phyloP scores from a whole-genome alignment of 441 rosid species.

The Gossypium gossypioides region DNA sequence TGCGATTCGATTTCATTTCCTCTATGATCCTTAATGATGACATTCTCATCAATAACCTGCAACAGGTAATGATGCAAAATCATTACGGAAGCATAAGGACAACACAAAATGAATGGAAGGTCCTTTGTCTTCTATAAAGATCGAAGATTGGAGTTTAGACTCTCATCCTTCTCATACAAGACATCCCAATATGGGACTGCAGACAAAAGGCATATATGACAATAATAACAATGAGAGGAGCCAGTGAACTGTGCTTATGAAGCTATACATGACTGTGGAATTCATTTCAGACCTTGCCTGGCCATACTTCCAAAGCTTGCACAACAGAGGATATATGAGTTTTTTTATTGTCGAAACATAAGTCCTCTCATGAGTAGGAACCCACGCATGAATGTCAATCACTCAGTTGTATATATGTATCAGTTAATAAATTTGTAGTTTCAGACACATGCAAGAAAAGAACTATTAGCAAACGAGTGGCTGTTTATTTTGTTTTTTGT shows the following conservation, averaged over 20 bases:
- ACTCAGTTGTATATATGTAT: not conserved
- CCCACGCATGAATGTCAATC: not conserved
- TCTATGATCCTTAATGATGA: slow-evolving; percentile 30
- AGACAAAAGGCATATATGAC: not conserved
- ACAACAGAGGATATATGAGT: not conserved
- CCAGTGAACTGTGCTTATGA: not conserved
- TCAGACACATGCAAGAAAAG: not conserved
- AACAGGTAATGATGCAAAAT: slow-evolving; percentile 11
- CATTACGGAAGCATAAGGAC: not conserved
- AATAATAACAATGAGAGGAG: not conserved
- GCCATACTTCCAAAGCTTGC: not conserved
- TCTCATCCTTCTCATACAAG: not conserved
- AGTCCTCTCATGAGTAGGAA: not conserved
- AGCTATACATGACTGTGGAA: not conserved
- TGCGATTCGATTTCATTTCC: slow-evolving; percentile 39
- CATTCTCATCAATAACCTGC: slow-evolving; percentile 34
- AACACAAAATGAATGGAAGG: not conserved
- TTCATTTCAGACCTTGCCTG: not conserved
- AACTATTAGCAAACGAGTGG: not conserved
- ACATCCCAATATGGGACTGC: not conserved
- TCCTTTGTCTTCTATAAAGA: not conserved
- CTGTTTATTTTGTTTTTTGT: not conserved
- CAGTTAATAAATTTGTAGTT: not conserved
- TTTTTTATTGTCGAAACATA: not conserved
- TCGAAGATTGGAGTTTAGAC: not conserved